phyloP scores from a whole-genome alignment of 2,329 filamentous ascomycete species.

The Helicocarpus griseus region DNA sequence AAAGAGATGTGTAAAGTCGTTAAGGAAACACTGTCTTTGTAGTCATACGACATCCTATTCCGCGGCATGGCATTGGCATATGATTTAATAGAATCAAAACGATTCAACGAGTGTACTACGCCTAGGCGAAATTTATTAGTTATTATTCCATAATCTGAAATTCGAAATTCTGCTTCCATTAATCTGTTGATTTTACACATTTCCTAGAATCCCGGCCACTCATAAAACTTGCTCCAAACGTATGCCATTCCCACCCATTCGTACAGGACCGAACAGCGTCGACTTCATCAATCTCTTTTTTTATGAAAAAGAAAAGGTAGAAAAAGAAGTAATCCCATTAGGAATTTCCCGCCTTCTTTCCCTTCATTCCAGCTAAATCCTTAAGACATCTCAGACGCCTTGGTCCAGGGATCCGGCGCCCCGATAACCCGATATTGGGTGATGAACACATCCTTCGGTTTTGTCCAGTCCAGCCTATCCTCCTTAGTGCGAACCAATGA shows the following conservation, averaged over 20 bases:
- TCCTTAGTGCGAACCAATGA: constrained; percentile 19
- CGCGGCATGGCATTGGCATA: background rate
- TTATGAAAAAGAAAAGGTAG: too few relatives aligned
- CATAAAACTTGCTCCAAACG: background rate
- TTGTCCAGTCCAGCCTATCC: constrained; percentile 19
- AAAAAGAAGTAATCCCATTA: too few relatives aligned
- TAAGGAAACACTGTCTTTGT: constrained; percentile 4
- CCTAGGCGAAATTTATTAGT: too few relatives aligned
- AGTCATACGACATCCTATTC: background rate
- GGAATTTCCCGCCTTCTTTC: too few relatives aligned
- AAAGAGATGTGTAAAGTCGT: background rate
- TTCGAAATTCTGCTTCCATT: too few relatives aligned
- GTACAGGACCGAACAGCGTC: background rate
- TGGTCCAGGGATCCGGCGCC: constrained; percentile 20
- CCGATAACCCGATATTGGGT: constrained; percentile 20
- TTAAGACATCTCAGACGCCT: constrained; percentile 14
- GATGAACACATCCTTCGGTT: constrained; percentile 17
- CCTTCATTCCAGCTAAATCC: too few relatives aligned
- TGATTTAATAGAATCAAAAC: too few relatives aligned
- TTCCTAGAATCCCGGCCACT: background rate
- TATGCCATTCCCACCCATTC: background rate
- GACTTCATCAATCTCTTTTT: background rate
- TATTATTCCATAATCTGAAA: too few relatives aligned
- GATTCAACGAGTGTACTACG: too few relatives aligned
- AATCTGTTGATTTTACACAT: too few relatives aligned